Conservation (phyloP, 1,139 yeast genomes). For the Suhomyces wounanorum region DNA sequence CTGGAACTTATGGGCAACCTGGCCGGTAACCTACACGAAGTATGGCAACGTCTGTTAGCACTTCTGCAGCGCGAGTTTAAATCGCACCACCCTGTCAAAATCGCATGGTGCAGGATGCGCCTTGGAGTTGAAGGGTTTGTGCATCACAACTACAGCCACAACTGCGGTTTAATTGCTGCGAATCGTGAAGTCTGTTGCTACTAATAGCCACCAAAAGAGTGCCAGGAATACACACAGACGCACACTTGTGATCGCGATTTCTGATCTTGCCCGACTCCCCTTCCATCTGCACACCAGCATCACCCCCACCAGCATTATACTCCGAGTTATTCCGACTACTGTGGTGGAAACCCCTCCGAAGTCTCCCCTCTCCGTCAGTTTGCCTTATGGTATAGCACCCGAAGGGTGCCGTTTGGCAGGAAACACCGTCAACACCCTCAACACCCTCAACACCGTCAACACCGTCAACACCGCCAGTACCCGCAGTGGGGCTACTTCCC, state of each 20-base stretch:
- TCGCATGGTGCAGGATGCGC: background rate
- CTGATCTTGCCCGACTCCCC: too few relatives aligned
- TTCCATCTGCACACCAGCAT: background rate
- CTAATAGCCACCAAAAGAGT: too few relatives aligned
- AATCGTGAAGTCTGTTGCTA: background rate
- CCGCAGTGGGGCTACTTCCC: background rate
- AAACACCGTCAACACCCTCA: slow-evolving; percentile 7
- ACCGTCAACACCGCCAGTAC: slow-evolving; percentile 6
- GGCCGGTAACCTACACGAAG: too few relatives aligned
- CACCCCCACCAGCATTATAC: background rate
- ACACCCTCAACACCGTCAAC: slow-evolving; percentile 6
- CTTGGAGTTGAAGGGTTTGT: background rate
- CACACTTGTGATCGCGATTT: too few relatives aligned
- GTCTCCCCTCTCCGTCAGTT: background rate
- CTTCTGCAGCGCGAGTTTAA: background rate
- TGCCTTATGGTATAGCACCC: slow-evolving; percentile 1
- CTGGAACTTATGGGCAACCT: too few relatives aligned
- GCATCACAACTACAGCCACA: background rate
- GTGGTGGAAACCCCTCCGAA: background rate
- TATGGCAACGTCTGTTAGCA: too few relatives aligned
- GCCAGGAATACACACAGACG: too few relatives aligned
- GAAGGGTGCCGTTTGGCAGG: background rate
- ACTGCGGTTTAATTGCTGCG: background rate
- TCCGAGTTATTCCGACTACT: background rate
- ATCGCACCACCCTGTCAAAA: background rate